These are phyloP conservation scores for Phytophthora vignae DNA, from an alignment of 352 stramenopile genomes.

Conservation along the genomic window DNA sequence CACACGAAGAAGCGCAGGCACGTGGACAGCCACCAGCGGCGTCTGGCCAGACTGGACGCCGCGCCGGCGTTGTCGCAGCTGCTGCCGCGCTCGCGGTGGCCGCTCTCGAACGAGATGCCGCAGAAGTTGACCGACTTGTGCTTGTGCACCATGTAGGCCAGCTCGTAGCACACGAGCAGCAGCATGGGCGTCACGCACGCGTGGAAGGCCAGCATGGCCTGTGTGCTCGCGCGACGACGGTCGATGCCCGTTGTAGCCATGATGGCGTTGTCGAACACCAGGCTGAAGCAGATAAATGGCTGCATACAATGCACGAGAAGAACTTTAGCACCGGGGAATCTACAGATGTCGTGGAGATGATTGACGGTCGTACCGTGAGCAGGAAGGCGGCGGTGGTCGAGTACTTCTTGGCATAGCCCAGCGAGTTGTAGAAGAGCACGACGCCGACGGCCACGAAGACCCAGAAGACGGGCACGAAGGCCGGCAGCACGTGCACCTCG, in stretches of 20 bases:
- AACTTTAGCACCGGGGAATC: no score
- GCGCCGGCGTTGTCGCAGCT: constrained; percentile 30
- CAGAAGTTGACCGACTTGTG: constrained; percentile 92
- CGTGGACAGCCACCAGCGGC: constrained; percentile 51
- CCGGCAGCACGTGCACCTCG: constrained; percentile 57
- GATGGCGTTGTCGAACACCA: constrained; percentile 83
- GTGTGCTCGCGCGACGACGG: constrained; percentile 54
- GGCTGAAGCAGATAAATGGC: constrained; percentile 84
- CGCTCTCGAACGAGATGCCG: constrained; percentile 88
- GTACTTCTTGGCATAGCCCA: constrained; percentile 84
- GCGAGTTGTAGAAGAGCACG: constrained; percentile 78
- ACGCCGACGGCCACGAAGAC: constrained; percentile 63
- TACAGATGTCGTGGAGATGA: no score
- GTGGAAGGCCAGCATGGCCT: constrained; percentile 85
- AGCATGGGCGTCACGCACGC: constrained; percentile 86
- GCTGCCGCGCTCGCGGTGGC: constrained; percentile 54
- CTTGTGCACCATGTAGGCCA: constrained; percentile 92
- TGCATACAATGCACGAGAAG: constrained; percentile 22
- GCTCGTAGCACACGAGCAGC: constrained; percentile 89
- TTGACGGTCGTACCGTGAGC: constrained; percentile 57
- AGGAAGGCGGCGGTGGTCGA: constrained; percentile 76
- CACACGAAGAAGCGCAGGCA: constrained; percentile 77
- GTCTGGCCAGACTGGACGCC: constrained; percentile 32
- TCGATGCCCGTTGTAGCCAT: constrained; percentile 83
- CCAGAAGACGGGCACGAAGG: constrained; percentile 75